Conservation (phyloP, 2,329 filamentous ascomycete genomes). For the Aspergillus tanneri region DNA sequence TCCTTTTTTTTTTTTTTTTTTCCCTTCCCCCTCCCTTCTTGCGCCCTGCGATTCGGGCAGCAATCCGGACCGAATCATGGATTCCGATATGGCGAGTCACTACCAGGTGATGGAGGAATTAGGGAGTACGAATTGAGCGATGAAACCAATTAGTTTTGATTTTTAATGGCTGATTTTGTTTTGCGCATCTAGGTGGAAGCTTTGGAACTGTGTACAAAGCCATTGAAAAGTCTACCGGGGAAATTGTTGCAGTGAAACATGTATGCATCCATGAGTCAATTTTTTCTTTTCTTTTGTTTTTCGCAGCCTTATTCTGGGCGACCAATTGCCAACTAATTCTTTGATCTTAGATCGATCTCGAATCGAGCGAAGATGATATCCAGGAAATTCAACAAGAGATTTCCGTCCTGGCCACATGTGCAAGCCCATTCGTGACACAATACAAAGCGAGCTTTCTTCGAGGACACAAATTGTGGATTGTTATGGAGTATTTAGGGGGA, state of each 20-base stretch:
- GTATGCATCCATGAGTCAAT: constrained; percentile 53
- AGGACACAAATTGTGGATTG: constrained; percentile 97
- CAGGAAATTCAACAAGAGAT: constrained; percentile 98
- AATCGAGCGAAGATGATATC: constrained; percentile 97
- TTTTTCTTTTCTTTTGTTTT: not conserved
- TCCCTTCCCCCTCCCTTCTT: constrained; percentile 11
- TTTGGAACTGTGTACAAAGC: constrained; percentile 98
- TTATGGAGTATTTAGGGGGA: constrained; percentile 96
- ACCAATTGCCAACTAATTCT: constrained; percentile 1
- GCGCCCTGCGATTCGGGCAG: not conserved
- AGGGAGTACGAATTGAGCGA: constrained; percentile 66
- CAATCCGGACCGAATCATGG: constrained; percentile 34
- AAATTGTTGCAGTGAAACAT: constrained; percentile 95
- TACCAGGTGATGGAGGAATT: constrained; percentile 97
- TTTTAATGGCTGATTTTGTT: constrained; percentile 16
- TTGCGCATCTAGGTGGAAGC: constrained; percentile 67
- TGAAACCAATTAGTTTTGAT: constrained; percentile 1
- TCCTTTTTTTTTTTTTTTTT: constrained; percentile 10
- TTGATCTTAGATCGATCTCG: constrained; percentile 79
- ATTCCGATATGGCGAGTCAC: constrained; percentile 67
- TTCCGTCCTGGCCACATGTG: constrained; percentile 88
- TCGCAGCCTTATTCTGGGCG: no score
- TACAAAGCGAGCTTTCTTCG: constrained; percentile 97
- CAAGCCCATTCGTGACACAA: constrained; percentile 88
- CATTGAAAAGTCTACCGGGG: constrained; percentile 84